Conservation (phyloP, 2,329 filamentous ascomycete species). For the Colletotrichum costaricense region DNA sequence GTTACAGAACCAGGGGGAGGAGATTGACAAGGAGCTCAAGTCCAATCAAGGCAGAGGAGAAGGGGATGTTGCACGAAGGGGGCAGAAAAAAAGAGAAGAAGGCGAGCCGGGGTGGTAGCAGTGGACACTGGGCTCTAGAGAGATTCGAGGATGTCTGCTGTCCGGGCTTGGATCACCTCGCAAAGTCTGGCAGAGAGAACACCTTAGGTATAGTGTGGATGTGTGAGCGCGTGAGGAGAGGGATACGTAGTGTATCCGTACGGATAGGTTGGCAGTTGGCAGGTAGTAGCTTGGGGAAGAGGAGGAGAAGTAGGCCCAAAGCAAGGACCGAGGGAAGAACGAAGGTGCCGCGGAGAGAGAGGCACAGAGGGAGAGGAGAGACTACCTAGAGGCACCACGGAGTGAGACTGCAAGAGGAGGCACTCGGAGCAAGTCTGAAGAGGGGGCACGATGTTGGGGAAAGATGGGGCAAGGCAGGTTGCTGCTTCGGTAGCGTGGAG, state of each 20-base stretch:
- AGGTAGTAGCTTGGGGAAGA: constrained; percentile 20
- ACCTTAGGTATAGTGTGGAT: background rate
- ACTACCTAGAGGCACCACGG: too few species aligned
- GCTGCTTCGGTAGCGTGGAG: constrained; percentile 29
- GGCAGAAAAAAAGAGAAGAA: background rate
- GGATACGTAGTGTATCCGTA: background rate
- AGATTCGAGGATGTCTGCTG: background rate
- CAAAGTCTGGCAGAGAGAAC: background rate
- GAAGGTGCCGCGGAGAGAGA: background rate
- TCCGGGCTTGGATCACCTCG: background rate
- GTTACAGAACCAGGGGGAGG: constrained; percentile 31
- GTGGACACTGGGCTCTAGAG: background rate
- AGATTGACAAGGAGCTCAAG: constrained; percentile 26
- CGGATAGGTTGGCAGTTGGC: background rate
- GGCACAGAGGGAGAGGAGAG: background rate
- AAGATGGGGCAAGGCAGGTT: constrained; percentile 30
- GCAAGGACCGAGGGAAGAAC: constrained; percentile 16
- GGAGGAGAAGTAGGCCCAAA: constrained; percentile 16
- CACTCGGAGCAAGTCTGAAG: background rate
- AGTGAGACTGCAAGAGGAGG: background rate
- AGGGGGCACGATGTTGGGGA: constrained; percentile 32
- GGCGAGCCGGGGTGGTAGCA: background rate
- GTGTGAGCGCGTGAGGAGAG: background rate
- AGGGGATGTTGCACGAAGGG: constrained; percentile 15
- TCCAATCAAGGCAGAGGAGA: constrained; percentile 26